A percentile compares a stretch with the other conserved stretches of the same genome.
Conservation (phyloP, 148 eudicot genomes). For the Polygonum aviculare region DNA sequence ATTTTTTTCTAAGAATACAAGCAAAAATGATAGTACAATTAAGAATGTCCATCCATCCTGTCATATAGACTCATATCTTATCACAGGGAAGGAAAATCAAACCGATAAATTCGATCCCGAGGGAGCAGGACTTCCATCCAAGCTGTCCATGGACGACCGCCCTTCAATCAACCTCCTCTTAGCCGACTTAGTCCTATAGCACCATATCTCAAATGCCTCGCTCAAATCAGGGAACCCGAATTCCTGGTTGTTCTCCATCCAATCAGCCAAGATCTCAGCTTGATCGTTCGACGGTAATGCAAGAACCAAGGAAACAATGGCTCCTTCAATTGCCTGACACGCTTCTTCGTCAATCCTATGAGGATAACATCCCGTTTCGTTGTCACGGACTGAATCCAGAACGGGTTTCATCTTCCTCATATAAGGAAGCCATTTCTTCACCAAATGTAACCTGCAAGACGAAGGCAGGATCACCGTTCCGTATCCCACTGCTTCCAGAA, state of each 20-base stretch:
- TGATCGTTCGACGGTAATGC: conserved; percentile 84
- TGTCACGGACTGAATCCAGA: conserved; percentile 36
- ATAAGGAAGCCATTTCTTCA: conserved; percentile 69
- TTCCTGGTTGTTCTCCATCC: conserved; percentile 59
- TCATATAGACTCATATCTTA: neutral
- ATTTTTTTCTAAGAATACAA: neutral
- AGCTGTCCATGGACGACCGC: conserved; percentile 20
- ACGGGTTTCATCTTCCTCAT: conserved; percentile 66
- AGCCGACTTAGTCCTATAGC: conserved; percentile 76
- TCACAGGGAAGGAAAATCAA: conserved; percentile 12
- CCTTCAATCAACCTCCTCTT: conserved; percentile 62
- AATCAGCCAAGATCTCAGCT: conserved; percentile 65
- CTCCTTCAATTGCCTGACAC: conserved; percentile 65
- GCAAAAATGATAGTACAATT: neutral
- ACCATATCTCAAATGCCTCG: conserved; percentile 90
- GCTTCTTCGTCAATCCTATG: conserved; percentile 74
- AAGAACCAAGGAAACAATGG: conserved; percentile 56
- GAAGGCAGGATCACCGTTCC: conserved; percentile 68
- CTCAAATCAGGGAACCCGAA: conserved; percentile 66
- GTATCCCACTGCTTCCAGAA: conserved; percentile 76
- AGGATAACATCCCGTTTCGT: conserved; percentile 26
- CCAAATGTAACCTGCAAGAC: conserved; percentile 33
- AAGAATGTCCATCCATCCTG: neutral
- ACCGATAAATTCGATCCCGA: conserved; percentile 41
- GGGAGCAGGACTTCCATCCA: conserved; percentile 27